Evolutionary conservation across 176 grass and related monocot genomes (phyloP), one percentile per base, ranked within the genome.

Genomic region (Secale cereale): DNA sequence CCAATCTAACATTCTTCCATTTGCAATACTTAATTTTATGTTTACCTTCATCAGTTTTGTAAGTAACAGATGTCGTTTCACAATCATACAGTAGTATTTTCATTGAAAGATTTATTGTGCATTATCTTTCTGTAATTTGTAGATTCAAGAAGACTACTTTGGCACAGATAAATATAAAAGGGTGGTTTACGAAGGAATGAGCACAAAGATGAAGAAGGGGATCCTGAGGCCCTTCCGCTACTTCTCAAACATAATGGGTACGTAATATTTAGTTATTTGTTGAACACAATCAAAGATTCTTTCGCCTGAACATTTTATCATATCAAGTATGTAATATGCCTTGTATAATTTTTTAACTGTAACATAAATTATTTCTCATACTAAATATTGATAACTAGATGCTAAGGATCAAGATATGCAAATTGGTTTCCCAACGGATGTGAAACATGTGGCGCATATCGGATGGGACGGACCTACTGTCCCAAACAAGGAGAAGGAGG

Each of bases 381-480:
- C 19, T 41, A 25, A 71, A 84, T 50, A 66, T 1, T 60, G 12
- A 75, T 7, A 16, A 20, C 33, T 77, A 92, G 90, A 91, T 81
- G 73, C 81, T 4, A 95, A 98, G 81, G 94, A 97, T 20, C 84
- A 65, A 7, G 96, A 98, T 2, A 45, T 98, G 77, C 83, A 94
- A 85, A 98, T 98, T 14, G 96, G 96, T 60, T 87, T 94, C 52
- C 96, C 96, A 25, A 98, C 96, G 26, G 93, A 98, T 72, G 93
- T 98, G 54, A 95, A 93, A 76, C 96, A 98, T 59, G 89, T 98
- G 85, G 96, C 93, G 1, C 96, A 98, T 77, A 98, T 98, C 4
- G 96, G 96, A 78, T 91, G 86, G 74, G 90, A 94, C 1, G 93
- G 91, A 20, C 81, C 91, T 6, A 88, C 75, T 19, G 63, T 61